Base-by-base conservation (phyloP, 2,329 filamentous ascomycete species). In the Falciphora oryzae region DNA sequence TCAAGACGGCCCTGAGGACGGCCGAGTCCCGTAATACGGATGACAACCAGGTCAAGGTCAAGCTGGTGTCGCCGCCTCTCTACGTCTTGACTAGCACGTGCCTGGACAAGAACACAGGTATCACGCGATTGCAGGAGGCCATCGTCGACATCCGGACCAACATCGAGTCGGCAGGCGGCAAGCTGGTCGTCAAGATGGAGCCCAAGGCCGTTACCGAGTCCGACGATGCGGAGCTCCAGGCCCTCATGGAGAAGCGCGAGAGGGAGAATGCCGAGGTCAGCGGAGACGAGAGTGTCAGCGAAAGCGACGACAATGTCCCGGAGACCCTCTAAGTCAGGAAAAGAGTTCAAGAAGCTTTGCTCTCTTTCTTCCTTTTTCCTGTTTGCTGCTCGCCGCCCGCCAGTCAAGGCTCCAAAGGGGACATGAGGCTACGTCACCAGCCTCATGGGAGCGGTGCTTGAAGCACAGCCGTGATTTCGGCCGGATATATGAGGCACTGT, bases 151-250 rank as follows among this genome's bases (percentile, higher is more conserved):
- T 99, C 72, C 85, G 90, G 72, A 85, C 81, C 73, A 93, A 85
- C 77, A 99, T 99, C 75, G 86, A 88, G 75, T 82, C 78, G 59
- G 85, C 90, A 0, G 91, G 91, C 64, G 95, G 95, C 67, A 88
- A 87, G 74, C 90, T 94, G 74, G 85, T 89, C 58, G 90, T 97
- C 71, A 97, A 96, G 87, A 99, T 99, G 95, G 93, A 95, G 73
- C 95, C 95, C 70, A 98, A 98, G 88, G 95, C 96, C 5, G 95
- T 99, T 67, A 99, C 95, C 1, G 96, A 98, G 84, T 96, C 93
- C 77, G 96, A 99, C 73, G 95, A 99, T 74, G 95, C 94, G 31
- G 93, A 97, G 79, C 83, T 99, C 69, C 93, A 97, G 78, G 95
- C 94, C 63, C 85, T 99, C 69, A 99, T 99, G 95, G 95, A 98